Base-by-base conservation (phyloP, 805 yeast genomes). In the Peterozyma toletana region DNA sequence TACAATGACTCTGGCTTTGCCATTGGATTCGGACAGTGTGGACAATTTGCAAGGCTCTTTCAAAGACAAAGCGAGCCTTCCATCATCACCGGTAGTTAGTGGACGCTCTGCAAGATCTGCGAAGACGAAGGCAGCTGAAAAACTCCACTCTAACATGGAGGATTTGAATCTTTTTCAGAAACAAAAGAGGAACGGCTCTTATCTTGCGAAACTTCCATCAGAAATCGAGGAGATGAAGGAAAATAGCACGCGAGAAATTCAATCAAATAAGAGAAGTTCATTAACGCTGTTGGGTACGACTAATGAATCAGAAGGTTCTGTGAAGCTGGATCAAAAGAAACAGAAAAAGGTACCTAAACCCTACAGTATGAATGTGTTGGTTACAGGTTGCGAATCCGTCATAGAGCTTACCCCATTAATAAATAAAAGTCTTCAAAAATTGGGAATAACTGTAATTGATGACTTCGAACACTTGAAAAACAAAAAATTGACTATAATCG, bases 91-190 rank as follows among this genome's bases (percentile, higher is more conserved):
- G 9, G 34, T 14, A 9, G 5, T 14, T 13, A 21, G 27, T 21
- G 27, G 27, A 21, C 27, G 27, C 7, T 45, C 52, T 53, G 56
- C 56, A 31, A 53, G 86, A 41, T 73, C 75, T 35, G 95, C 95
- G 1, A 80, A 81, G 38, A 70, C 71, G 35, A 77, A 71, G 52
- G 95, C 95, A 0, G 80, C 80, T 1, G 63, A 65, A 45, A 80
- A 78, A 55, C 63, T 86, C 13, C 91, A 83, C 52, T 72, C 73
- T 10, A 78, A 81, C 56, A 84, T 86, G 71, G 75, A 75, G 46
- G 82, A 82, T 39, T 68, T 86, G 49, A 83, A 83, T 53, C 70
- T 68, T 41, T 86, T 75, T 54, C 82, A 80, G 48, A 70, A 76
- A 49, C 78, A 77, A 51, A 68, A 71, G 27, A 66, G 69, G 17